Base-by-base conservation (phyloP, 345 rosid species). In the Viola odorata region DNA sequence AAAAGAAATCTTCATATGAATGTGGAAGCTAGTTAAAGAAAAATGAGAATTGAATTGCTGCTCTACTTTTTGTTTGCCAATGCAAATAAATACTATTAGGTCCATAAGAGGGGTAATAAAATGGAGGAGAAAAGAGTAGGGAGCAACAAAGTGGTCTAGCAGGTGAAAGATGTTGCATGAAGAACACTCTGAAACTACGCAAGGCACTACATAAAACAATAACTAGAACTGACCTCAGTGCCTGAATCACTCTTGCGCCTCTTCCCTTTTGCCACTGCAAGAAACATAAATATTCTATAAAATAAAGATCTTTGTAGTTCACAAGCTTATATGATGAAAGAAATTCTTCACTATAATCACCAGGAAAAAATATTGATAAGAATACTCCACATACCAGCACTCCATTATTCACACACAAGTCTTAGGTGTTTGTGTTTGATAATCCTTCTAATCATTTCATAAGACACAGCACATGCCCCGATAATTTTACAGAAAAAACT, bases 231-330 rank as follows among this genome's bases (percentile, higher is more conserved):
- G 37, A 94, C 99, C 99, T 94, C 97, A 71, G 73, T 64, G 38
- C 83, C 81, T 14, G 91, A 76, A 52, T 94, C 96, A 61, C 63
- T 71, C 83, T 90, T 94, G 67, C 96, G 88, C 84, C 86, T 94
- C 85, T 84, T 90, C 67, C 89, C 95, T 75, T 80, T 87, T 12
- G 81, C 55, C 63, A 61, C 96, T 90, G 88, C 82, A 82, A 74
- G 50, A 69, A 63, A 69, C 50, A 67, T 36, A 15, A n/a, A 39
- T 37, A 49, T 38, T 42, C 56, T 63, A 41, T 60, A 37, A 61
- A 54, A 55, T 37, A 57, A 69, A 65, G 36, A 50, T 50, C 55
- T 32, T 13, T 40, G n/a, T 51, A 56, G 32, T 12, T 39, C 12
- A 14, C 39, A 51, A 38, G 15, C 50, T n/a, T 50, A 36, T 52